A percentile compares a stretch with the other conserved stretches of the same genome.
Evolutionary conservation across 352 stramenopile species (phyloP).

Genomic region (Phytophthora vignae): DNA sequence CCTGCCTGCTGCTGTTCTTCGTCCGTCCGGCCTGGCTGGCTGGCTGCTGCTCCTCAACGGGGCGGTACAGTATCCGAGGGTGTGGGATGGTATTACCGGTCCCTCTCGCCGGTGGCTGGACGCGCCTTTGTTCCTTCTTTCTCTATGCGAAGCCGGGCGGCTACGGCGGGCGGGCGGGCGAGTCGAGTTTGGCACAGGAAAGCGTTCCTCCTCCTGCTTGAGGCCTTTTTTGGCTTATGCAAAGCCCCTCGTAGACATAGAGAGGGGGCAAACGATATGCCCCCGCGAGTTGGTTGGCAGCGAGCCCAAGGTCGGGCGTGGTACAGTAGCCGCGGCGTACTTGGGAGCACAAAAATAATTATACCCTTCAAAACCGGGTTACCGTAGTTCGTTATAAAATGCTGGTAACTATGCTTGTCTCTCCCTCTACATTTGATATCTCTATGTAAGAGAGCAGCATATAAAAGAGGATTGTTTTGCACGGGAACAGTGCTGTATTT

Average conservation of each 20-base stretch:
- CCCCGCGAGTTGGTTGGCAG: constrained; percentile 1
- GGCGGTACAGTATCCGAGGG: constrained; percentile 24
- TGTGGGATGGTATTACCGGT: constrained; percentile 16
- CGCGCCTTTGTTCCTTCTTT: constrained; percentile 9
- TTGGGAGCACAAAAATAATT: not conserved
- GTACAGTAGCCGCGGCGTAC: not conserved
- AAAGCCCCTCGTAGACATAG: constrained; percentile 2
- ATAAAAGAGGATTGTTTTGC: not conserved
- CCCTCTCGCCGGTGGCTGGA: constrained; percentile 17
- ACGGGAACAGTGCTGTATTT: not conserved
- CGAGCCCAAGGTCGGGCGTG: not conserved
- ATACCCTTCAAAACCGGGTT: not conserved
- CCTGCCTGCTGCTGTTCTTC: constrained; percentile 3
- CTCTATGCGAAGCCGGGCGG: constrained; percentile 9
- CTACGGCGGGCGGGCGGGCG: not conserved
- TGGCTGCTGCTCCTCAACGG: constrained; percentile 20
- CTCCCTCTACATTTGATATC: not conserved
- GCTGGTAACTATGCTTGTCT: too few relatives aligned
- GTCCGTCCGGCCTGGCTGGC: constrained; percentile 23
- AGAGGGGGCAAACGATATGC: not conserved
- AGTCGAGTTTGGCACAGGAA: constrained; percentile 5
- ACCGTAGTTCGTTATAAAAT: not conserved
- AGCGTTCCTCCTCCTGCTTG: not conserved
- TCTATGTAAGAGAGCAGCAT: not conserved
- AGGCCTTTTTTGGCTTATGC: constrained; percentile 14